These are phyloP conservation scores for Lodderomyces theae DNA, from an alignment of 1,139 yeast genomes.

Conservation along the genomic window DNA sequence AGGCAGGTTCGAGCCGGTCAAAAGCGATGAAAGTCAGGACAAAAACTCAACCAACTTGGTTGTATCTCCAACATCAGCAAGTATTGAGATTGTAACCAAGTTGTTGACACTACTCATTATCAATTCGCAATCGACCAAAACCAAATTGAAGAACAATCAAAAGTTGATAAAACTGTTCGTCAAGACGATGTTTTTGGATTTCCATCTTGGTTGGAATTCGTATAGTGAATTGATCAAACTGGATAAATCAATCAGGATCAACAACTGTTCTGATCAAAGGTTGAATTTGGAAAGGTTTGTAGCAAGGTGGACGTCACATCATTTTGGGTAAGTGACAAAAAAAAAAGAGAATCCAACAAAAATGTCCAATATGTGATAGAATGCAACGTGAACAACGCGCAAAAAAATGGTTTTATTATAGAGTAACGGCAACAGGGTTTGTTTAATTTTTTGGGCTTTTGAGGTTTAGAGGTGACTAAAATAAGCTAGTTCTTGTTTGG, in stretches of 20 bases:
- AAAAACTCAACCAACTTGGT: constrained; percentile 8
- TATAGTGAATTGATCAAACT: constrained; percentile 30
- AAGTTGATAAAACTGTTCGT: constrained; percentile 36
- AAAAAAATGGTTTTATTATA: too few species aligned
- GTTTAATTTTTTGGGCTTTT: too few species aligned
- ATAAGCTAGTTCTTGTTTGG: too few species aligned
- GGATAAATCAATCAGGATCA: constrained; percentile 39
- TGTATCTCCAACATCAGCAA: constrained; percentile 21
- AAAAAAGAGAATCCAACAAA: neutral
- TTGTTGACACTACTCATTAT: constrained; percentile 37
- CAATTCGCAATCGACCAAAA: constrained; percentile 36
- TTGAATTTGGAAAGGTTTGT: constrained; percentile 37
- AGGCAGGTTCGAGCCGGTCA: neutral
- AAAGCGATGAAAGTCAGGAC: neutral
- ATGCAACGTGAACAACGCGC: neutral
- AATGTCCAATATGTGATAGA: neutral
- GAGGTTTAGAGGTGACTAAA: too few species aligned
- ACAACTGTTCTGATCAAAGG: constrained; percentile 33
- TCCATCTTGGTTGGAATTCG: constrained; percentile 46
- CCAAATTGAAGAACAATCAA: constrained; percentile 29
- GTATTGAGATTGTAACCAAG: constrained; percentile 27
- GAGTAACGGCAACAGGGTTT: too few species aligned
- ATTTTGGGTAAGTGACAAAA: constrained; percentile 5
- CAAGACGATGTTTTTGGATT: constrained; percentile 35
- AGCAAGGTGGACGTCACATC: constrained; percentile 34